Evolutionary conservation across 331 rosid genomes (phyloP).

Genomic region (Phaseolus coccineus): DNA sequence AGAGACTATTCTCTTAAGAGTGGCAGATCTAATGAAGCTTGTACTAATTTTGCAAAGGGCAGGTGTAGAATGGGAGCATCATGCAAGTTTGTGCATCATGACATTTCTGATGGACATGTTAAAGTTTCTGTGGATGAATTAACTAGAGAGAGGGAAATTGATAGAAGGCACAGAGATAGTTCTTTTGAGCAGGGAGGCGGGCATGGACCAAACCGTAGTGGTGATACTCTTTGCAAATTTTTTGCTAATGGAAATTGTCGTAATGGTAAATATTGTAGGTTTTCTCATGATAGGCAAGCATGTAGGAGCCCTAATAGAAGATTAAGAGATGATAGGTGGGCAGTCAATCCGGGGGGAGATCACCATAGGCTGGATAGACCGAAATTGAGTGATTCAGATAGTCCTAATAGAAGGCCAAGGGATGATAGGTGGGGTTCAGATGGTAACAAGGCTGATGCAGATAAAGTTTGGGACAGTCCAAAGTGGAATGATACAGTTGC

Average conservation of each 20-base stretch:
- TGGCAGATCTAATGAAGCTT: conserved; percentile 63
- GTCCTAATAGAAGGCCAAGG: conserved; percentile 72
- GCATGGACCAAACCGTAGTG: conserved; percentile 60
- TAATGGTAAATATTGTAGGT: conserved; percentile 84
- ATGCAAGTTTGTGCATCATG: conserved; percentile 77
- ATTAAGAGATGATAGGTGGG: conserved; percentile 67
- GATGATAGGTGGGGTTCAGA: conserved; percentile 62
- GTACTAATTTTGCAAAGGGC: conserved; percentile 77
- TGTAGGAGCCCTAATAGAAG: conserved; percentile 76
- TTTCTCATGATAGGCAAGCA: conserved; percentile 79
- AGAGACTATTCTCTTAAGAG: conserved; percentile 67
- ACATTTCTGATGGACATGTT: conserved; percentile 67
- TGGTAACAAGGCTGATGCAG: conserved; percentile 53
- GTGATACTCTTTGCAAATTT: conserved; percentile 80
- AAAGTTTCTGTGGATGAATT: conserved; percentile 64
- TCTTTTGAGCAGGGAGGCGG: conserved; percentile 74
- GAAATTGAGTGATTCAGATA: conserved; percentile 61
- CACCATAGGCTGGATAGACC: conserved; percentile 56
- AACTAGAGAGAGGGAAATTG: conserved; percentile 73
- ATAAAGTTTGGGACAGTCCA: conserved; percentile 56
- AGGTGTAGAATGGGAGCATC: conserved; percentile 86
- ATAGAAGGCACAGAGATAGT: conserved; percentile 70
- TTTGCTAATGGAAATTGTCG: conserved; percentile 90
- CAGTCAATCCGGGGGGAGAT: conserved; percentile 58
- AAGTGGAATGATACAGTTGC: conserved; percentile 53